Conservation (phyloP, 441 rosid species). For the Syzygium malaccense region DNA sequence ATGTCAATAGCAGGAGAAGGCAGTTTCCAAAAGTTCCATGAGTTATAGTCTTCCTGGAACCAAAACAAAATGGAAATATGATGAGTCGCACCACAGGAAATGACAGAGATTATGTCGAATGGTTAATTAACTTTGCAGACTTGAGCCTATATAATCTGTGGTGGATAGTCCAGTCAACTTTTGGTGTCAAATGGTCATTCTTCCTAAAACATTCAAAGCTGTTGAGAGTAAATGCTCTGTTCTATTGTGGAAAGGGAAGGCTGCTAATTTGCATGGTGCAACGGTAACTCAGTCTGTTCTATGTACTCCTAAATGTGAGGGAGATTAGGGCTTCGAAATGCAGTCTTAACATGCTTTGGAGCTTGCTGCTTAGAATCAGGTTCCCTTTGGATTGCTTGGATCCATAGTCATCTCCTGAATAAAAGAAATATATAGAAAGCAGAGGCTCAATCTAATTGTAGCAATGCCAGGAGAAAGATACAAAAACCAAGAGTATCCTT, state of each 20-base stretch:
- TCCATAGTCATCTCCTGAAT: neutral
- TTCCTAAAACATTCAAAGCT: neutral
- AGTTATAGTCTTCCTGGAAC: slow-evolving; percentile 81
- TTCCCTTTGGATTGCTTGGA: neutral
- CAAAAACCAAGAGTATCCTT: neutral
- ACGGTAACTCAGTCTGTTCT: neutral
- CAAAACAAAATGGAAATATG: slow-evolving; percentile 1
- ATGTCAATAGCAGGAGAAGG: slow-evolving; percentile 45
- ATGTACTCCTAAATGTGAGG: neutral
- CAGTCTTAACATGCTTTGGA: neutral
- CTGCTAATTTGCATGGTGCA: neutral
- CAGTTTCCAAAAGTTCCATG: slow-evolving; percentile 94
- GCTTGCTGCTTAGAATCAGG: neutral
- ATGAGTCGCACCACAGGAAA: neutral
- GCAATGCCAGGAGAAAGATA: neutral
- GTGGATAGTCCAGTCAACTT: neutral
- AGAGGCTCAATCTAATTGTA: neutral
- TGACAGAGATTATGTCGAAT: neutral
- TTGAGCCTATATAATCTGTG: neutral
- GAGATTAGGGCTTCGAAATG: neutral
- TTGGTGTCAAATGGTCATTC: neutral
- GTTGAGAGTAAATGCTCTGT: neutral
- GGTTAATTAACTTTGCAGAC: neutral
- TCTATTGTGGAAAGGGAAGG: neutral
- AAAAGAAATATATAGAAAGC: neutral